These are phyloP conservation scores for Amauroascus niger DNA, from an alignment of 2,329 filamentous ascomycete species.

Conservation along the genomic window DNA sequence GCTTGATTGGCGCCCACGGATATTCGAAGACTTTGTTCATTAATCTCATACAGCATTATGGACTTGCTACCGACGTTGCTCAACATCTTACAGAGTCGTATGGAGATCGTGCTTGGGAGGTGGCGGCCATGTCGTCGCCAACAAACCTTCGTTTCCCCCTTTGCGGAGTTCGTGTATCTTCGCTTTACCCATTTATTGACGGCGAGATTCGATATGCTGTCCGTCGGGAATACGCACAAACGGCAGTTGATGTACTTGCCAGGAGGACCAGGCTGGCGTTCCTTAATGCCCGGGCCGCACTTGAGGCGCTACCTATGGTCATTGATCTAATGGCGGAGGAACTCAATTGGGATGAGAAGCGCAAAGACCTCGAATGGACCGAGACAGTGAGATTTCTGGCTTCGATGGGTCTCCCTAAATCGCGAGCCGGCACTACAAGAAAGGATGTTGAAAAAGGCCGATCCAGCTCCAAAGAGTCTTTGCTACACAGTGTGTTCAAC, in stretches of 20 bases:
- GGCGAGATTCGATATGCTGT: constrained; percentile 85
- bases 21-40: constrained; percentile 89
- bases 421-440: constrained; percentile 46
- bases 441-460: constrained; percentile 46
- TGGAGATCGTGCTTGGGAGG: constrained; percentile 85
- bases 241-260: constrained; percentile 77
- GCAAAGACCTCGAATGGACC: constrained; percentile 67
- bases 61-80: constrained; percentile 82
- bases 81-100: constrained; percentile 81
- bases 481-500: background rate
- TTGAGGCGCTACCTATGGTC: constrained; percentile 72
- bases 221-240: constrained; percentile 82
- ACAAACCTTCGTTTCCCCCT: constrained; percentile 75
- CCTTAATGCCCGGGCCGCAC: constrained; percentile 79
- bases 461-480: background rate
- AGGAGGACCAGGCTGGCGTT: constrained; percentile 78
- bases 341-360: constrained; percentile 58
- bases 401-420: constrained; percentile 52
- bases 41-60: constrained; percentile 87
- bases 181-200: constrained; percentile 81
- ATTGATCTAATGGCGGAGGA: constrained; percentile 84
- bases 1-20: constrained; percentile 73
- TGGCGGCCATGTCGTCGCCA: constrained; percentile 67
- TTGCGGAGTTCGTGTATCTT: constrained; percentile 66
- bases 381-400: constrained; percentile 52